Percentiles rank a stretch among this genome's conserved stretches.
Conservation (phyloP, 1,284 basidiomycete genomes). For the Tylopilus sp. region DNA sequence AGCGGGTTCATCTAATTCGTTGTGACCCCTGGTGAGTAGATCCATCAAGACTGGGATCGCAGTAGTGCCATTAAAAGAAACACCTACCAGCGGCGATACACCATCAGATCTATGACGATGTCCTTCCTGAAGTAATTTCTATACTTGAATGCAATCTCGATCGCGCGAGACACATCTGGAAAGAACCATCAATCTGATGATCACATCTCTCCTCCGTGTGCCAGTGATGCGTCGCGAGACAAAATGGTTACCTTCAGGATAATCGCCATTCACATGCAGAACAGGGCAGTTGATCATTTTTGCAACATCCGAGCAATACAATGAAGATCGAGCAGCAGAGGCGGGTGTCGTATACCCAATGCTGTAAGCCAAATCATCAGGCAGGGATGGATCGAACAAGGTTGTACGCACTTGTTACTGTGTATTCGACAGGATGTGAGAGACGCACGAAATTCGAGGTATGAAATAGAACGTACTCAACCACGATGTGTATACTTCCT, state of each 20-base stretch:
- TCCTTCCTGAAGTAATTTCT: constrained; percentile 84
- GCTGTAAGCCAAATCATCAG: constrained; percentile 38
- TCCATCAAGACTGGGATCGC: neutral
- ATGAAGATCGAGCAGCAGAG: constrained; percentile 73
- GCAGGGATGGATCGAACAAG: neutral
- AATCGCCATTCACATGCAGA: constrained; percentile 88
- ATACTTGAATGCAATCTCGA: constrained; percentile 80
- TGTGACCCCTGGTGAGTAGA: constrained; percentile 60
- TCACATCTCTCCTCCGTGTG: neutral
- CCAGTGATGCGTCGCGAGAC: constrained; percentile 1
- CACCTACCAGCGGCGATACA: constrained; percentile 76
- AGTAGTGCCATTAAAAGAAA: neutral
- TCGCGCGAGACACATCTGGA: constrained; percentile 71
- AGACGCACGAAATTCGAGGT: constrained; percentile 52
- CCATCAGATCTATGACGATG: constrained; percentile 83
- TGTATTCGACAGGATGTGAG: constrained; percentile 35
- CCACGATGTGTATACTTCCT: constrained; percentile 86
- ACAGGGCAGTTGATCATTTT: constrained; percentile 89
- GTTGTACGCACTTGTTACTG: constrained; percentile 50
- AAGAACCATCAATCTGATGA: neutral
- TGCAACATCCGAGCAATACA: constrained; percentile 86
- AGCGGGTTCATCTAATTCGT: constrained; percentile 86
- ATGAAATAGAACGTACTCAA: constrained; percentile 60
- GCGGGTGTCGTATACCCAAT: constrained; percentile 90
- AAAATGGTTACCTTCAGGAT: constrained; percentile 68